Evolutionary conservation across 441 rosid genomes (phyloP), one percentile per base, ranked within the genome.

Genomic region (Erysimum cheiri): DNA sequence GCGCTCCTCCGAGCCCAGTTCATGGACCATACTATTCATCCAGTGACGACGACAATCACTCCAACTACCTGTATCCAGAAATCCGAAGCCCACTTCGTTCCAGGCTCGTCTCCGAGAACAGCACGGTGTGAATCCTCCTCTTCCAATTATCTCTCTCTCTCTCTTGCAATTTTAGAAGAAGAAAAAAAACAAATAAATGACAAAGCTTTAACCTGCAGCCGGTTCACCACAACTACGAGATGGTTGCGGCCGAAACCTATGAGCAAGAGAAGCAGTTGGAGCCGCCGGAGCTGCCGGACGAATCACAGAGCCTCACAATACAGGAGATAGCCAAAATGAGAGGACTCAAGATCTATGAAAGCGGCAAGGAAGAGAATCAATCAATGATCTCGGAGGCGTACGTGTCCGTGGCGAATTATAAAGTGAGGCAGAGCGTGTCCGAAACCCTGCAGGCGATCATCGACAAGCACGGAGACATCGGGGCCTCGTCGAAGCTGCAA

Each of bases 391-490:
- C 89, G 2, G 94, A 88, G 71, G 85, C 86, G 5, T 79, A 82
- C 28, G 87, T 85, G 11, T 77, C 82, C 0, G 86, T 88, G 0
- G 90, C 86, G 15, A 80, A 82, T 49, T 85, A 91, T 79, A 81
- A 73, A 9, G 92, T 87, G 67, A 65, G 80, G 56, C 75, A 78
- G 48, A 82, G 80, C 57, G 72, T 77, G 24, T 76, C 88, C 6
- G 57, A 83, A 8, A 76, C 74, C 53, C 80, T 91, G 39, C 77
- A 74, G 65, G 52, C 56, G 35, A 83, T 91, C 74, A 41, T 88
- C 3, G 77, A 79, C 12, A 88, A 82, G 66, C 80, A 88, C 32
- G 97, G 97, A 46, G 92, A 91, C 56, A 85, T 91, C 39, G 94
- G 90, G 1, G 82, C 84, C 46, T 71, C 82, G 50, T 87, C 89